phyloP scores from a whole-genome alignment of 495 filamentous ascomycete genomes.

The Paragyromitra xinjiangensis region DNA sequence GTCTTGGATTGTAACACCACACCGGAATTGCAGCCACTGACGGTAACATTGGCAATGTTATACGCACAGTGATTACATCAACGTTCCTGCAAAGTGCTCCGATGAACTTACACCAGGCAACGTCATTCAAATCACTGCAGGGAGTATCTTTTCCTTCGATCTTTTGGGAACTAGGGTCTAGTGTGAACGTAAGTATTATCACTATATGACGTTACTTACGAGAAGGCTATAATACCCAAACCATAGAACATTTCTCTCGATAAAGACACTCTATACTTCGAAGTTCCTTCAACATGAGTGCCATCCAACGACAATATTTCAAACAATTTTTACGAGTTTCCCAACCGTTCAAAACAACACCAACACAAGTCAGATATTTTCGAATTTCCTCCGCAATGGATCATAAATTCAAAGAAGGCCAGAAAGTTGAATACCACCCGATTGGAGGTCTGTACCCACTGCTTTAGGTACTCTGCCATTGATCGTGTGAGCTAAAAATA shows the following conservation, averaged over 20 bases:
- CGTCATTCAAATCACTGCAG: constrained; percentile 1
- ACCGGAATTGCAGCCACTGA: too few relatives aligned
- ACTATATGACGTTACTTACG: constrained; percentile 4
- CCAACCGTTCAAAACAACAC: constrained; percentile 12
- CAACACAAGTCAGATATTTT: constrained; percentile 13
- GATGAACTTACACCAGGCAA: background rate
- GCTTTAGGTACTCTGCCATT: background rate
- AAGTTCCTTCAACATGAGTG: constrained; percentile 1
- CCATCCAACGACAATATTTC: constrained; percentile 25
- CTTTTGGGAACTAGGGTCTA: background rate
- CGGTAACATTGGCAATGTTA: background rate
- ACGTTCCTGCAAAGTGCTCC: background rate
- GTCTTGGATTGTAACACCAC: background rate
- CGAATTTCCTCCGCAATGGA: constrained; percentile 21
- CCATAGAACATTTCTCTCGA: background rate
- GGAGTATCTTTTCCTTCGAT: background rate
- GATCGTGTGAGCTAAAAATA: background rate
- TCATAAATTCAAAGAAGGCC: constrained; percentile 47
- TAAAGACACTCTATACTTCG: background rate
- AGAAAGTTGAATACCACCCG: constrained; percentile 56
- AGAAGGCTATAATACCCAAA: constrained; percentile 13
- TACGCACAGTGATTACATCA: constrained; percentile 1
- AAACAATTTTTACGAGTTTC: constrained; percentile 2
- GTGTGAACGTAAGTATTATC: constrained; percentile 23
- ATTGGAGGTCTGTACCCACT: constrained; percentile 48